Percentiles rank a stretch among this genome's conserved stretches.
Evolutionary conservation across 1,139 yeast genomes (phyloP).

Genomic region (Diutina pseudorugosa): DNA sequence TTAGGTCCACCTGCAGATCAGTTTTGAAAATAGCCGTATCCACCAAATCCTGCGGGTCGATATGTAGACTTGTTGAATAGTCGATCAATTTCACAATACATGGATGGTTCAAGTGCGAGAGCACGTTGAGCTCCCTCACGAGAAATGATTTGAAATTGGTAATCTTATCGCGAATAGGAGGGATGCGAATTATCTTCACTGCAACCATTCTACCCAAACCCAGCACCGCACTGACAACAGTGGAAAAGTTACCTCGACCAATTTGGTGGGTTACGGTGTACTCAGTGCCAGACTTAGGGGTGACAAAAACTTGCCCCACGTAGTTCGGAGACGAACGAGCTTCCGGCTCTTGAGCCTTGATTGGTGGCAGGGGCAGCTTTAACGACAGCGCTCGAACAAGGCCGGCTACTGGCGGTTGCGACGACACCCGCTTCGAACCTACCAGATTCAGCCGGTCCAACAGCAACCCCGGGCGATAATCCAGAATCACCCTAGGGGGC

Average conservation of each 20-base stretch:
- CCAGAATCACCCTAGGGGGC: conserved; percentile 18
- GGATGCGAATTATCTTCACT: conserved; percentile 28
- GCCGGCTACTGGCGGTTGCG: not conserved
- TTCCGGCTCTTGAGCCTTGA: conserved; percentile 4
- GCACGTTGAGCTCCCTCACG: conserved; percentile 60
- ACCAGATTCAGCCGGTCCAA: conserved; percentile 14
- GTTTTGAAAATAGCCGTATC: not conserved
- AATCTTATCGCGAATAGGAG: conserved; percentile 17
- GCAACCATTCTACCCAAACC: conserved; percentile 28
- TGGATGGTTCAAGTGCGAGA: conserved; percentile 34
- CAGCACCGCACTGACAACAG: conserved; percentile 24
- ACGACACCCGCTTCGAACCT: conserved; percentile 6
- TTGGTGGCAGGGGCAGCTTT: conserved; percentile 8
- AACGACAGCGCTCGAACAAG: not conserved
- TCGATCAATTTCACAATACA: conserved; percentile 26
- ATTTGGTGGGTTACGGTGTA: conserved; percentile 21
- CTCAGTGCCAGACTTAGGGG: conserved; percentile 9
- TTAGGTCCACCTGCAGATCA: not conserved
- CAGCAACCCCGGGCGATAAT: conserved; percentile 18
- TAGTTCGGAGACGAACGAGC: not conserved
- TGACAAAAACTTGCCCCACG: conserved; percentile 13
- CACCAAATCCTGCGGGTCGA: conserved; percentile 1
- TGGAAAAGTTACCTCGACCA: conserved; percentile 52
- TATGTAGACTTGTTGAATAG: conserved; percentile 13
- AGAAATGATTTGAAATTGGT: conserved; percentile 52